Evolutionary conservation across 331 rosid species (phyloP), one percentile per base, ranked within the genome.

Genomic region (Quercus lobata): DNA sequence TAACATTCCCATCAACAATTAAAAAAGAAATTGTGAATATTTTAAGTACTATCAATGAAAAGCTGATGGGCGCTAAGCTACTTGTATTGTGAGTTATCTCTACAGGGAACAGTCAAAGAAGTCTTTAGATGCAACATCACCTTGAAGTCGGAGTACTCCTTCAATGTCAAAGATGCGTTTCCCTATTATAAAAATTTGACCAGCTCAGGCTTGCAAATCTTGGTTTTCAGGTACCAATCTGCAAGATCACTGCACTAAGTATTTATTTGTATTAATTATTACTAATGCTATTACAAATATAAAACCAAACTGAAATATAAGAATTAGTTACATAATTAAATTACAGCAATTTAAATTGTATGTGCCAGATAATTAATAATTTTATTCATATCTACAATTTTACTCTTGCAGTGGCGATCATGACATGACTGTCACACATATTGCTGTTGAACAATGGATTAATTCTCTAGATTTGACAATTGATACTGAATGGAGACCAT

Each of bases 371-470:
- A 46, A 57, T 71, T n/a, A 0, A 5, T 16, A 55, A 37, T 44
- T n/a, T 21, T 60, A 4, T 46, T 44, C 7, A 34, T 34, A 34
- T 34, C 37, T 34, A 34, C 37, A 34, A 34, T 32, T 0, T 3
- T 53, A 15, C 12, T 14, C 4, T 4, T 1, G 71, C 53, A 83
- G 87, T n/a, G 87, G 87, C 17, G 84, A 83, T 57, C 87, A 79
- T 21, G 87, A 83, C 37, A 79, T 83, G 83, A 2, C 30, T 12
- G 41, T 83, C 10, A 12, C 84, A 4, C 78, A 79, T 65, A 37
- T 71, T 6, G 75, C 68, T 29, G 71, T 60, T 12, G 62, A 75
- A 66, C 21, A 73, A 15, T 83, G 87, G 84, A 83, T 83, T 21
- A 35, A 15, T 34, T 27, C 72, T 4, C 69, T 83, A 27, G 79